phyloP scores from a whole-genome alignment of 139 green algal genomes.

The Asterochloris erici region DNA sequence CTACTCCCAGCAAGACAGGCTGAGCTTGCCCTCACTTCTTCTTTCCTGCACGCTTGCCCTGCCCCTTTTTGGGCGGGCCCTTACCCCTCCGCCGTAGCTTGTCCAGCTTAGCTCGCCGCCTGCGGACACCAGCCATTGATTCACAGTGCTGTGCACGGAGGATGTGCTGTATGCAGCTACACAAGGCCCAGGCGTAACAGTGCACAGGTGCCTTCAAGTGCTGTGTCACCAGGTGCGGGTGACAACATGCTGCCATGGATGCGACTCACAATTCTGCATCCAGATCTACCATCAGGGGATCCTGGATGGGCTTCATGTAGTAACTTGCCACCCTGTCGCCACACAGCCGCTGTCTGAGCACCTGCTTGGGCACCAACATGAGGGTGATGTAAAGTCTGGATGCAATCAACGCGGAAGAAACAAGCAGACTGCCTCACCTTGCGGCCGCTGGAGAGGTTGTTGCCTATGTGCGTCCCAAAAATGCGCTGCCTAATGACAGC shows the following conservation, averaged over 20 bases:
- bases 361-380: not conserved
- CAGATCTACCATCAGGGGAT: constrained; percentile 54
- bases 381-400: no score
- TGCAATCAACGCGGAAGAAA: no score
- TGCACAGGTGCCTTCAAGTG: not conserved
- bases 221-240: no score
- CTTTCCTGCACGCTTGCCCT: constrained; percentile 49
- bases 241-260: no score
- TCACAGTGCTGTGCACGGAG: not conserved
- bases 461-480: constrained; percentile 65
- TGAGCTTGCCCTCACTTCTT: constrained; percentile 23
- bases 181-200: not conserved
- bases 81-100: constrained; percentile 48
- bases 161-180: not conserved
- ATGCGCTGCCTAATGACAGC: constrained; percentile 43
- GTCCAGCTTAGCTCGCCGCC: constrained; percentile 47
- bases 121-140: constrained; percentile 8
- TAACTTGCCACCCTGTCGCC: constrained; percentile 45
- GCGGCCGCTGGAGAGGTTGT: constrained; percentile 58
- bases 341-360: constrained; percentile 49
- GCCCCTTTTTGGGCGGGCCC: constrained; percentile 59
- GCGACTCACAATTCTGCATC: constrained; percentile 28
- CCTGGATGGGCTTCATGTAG: constrained; percentile 42
- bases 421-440: constrained; percentile 26
- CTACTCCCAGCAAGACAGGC: no score